A percentile compares a stretch with the other conserved stretches of the same genome.
Conservation (phyloP, 176 grass and related monocot genomes). For the Oryza glaberrima region DNA sequence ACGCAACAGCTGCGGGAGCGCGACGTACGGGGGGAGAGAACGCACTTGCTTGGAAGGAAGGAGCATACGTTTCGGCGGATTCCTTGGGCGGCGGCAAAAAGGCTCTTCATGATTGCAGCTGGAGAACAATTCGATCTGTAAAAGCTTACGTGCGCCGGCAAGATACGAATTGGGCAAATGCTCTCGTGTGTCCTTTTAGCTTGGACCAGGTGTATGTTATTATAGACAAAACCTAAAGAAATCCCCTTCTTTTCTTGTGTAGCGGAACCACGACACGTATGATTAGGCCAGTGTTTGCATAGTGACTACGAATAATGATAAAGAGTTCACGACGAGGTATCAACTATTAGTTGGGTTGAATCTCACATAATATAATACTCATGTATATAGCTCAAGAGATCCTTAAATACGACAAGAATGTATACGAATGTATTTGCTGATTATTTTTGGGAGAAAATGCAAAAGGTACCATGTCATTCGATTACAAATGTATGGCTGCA, state of each 20-base stretch:
- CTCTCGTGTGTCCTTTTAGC: not conserved
- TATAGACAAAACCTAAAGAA: not conserved
- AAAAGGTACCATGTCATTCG: too few species aligned
- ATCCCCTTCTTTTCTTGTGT: not conserved
- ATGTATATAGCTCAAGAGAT: too few species aligned
- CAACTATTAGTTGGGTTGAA: too few species aligned
- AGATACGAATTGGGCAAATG: slow-evolving; percentile 1
- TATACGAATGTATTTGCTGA: too few species aligned
- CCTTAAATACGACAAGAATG: too few species aligned
- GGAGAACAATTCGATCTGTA: not conserved
- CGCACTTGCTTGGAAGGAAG: slow-evolving; percentile 23
- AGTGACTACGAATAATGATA: too few species aligned
- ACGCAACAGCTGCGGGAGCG: not conserved
- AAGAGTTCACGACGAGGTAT: too few species aligned
- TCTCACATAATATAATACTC: too few species aligned
- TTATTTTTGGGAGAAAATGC: too few species aligned
- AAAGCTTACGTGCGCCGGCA: slow-evolving; percentile 31
- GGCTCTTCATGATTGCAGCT: not conserved
- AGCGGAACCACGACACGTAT: not conserved
- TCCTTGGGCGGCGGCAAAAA: slow-evolving; percentile 6
- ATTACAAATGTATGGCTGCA: not conserved
- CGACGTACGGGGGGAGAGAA: slow-evolving; percentile 7
- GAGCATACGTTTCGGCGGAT: slow-evolving; percentile 10
- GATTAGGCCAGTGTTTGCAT: not conserved
- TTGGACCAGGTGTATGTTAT: not conserved